Base-by-base conservation (phyloP, 108 stramenopile genomes). In the Cyclotella distinguenda region DNA sequence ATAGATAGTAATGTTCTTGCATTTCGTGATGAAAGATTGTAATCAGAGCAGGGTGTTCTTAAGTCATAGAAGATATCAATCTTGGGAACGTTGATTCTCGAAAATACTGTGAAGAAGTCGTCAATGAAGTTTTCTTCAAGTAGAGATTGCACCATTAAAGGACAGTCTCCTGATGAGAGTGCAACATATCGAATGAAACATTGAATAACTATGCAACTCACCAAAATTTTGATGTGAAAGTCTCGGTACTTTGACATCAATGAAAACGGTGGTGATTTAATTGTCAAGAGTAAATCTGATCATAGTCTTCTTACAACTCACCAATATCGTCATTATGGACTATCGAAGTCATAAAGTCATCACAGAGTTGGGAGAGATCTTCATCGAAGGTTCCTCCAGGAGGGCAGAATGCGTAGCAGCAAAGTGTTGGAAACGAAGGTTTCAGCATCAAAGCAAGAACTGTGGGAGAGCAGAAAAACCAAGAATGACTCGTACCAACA, bases 261-360 rank as follows among this genome's bases (percentile, higher is more conserved):
- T 26, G 23, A 6, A 51, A 51, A 28, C 6, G 6, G 18, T n/a
- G 9, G 16, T 19, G 18, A 16, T 16, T 47, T 19, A n/a, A 47
- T 18, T 6, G 9, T 38, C 9, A 38, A 7, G 36, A 47, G 16
- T 9, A 6, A 47, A n/a, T n/a, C n/a, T n/a, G n/a, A 47, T 19
- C 16, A 47, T 30, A 51, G 5, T 15, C 7, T 18, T 5, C 5
- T 18, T 18, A 4, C 5, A 11, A 56, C 55, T 36, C 16, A 56
- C 55, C 16, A 8, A 87, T 40, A 21, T 79, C 50, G 22, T 87
- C 80, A 19, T 90, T 86, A 21, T 85, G 81, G 8, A 79, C 68
- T 19, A 84, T 52, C 15, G 63, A 68, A 12, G 84, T 21, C 26
- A 68, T 36, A 26, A 70, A 79, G 18, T 66, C 63, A 30, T 72